These are phyloP conservation scores for Aspergillus aculeatus DNA, from an alignment of 2,329 filamentous ascomycete genomes.

Conservation along the genomic window DNA sequence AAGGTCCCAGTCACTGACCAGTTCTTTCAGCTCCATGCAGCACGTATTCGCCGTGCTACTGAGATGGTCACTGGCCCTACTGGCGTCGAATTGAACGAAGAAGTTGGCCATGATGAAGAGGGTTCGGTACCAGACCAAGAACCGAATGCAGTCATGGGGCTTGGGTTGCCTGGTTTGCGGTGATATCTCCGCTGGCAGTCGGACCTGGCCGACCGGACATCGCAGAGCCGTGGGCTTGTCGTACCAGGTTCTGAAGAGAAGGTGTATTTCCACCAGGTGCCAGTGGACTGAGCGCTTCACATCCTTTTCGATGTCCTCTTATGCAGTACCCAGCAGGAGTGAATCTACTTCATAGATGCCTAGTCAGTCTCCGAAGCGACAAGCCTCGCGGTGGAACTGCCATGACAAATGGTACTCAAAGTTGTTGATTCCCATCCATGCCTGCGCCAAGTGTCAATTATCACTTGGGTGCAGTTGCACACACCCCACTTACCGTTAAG, in stretches of 20 bases:
- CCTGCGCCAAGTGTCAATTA: not conserved
- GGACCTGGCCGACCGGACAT: not conserved
- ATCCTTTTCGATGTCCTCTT: conserved; percentile 1
- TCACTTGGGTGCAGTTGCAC: not conserved
- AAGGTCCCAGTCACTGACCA: conserved; percentile 8
- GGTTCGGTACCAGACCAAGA: not conserved
- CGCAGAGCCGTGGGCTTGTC: conserved; percentile 5
- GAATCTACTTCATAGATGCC: conserved; percentile 3
- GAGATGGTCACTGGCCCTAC: too few species aligned
- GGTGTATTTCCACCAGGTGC: conserved; percentile 2
- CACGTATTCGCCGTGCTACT: not conserved
- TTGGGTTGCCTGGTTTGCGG: conserved; percentile 2
- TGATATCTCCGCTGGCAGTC: not conserved
- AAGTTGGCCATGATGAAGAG: not conserved
- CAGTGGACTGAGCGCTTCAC: not conserved
- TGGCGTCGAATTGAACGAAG: not conserved
- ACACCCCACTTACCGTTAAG: not conserved
- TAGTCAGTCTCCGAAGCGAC: conserved; percentile 3
- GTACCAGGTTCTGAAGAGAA: conserved; percentile 6
- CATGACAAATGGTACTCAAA: conserved; percentile 11
- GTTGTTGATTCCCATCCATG: conserved; percentile 9
- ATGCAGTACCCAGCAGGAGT: not conserved
- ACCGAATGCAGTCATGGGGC: not conserved
- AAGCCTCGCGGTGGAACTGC: conserved; percentile 9
- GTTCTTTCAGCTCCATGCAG: not conserved